Percentiles rank a stretch among this genome's conserved stretches.
Conservation (phyloP, 345 rosid genomes). For the Eucalyptus guilfoylei region DNA sequence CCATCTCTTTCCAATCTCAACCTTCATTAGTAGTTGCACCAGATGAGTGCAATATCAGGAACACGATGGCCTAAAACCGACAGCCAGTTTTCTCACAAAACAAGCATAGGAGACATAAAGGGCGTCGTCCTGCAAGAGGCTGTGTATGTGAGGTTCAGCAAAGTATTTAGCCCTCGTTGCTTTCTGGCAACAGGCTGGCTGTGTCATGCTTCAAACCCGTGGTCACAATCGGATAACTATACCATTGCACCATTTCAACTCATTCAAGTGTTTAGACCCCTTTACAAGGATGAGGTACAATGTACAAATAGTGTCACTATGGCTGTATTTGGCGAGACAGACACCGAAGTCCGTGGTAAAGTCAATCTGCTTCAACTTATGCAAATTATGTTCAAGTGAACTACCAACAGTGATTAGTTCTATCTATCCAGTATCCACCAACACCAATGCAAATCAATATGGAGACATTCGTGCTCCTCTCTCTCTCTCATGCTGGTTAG, state of each 20-base stretch:
- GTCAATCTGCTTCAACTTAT: background rate
- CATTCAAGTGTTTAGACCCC: background rate
- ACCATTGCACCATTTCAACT: background rate
- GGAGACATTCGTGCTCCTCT: background rate
- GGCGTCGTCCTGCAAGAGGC: background rate
- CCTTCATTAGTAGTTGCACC: background rate
- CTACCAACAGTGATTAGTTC: background rate
- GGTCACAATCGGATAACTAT: background rate
- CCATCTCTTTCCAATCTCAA: background rate
- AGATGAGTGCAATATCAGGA: background rate
- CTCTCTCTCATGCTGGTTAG: background rate
- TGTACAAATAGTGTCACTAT: background rate
- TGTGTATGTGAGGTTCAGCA: background rate
- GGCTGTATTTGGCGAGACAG: background rate
- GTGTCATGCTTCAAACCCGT: background rate
- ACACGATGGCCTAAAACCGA: background rate
- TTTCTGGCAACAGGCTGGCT: background rate
- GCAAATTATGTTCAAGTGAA: background rate
- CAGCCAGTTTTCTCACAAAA: background rate
- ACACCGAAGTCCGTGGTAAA: background rate
- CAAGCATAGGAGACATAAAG: background rate
- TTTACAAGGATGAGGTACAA: background rate
- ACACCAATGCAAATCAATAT: background rate
- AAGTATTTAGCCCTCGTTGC: background rate
- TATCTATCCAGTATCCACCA: background rate